Evolutionary conservation across 1,284 basidiomycete genomes (phyloP).

Genomic region (Xerocomus amazonicus): DNA sequence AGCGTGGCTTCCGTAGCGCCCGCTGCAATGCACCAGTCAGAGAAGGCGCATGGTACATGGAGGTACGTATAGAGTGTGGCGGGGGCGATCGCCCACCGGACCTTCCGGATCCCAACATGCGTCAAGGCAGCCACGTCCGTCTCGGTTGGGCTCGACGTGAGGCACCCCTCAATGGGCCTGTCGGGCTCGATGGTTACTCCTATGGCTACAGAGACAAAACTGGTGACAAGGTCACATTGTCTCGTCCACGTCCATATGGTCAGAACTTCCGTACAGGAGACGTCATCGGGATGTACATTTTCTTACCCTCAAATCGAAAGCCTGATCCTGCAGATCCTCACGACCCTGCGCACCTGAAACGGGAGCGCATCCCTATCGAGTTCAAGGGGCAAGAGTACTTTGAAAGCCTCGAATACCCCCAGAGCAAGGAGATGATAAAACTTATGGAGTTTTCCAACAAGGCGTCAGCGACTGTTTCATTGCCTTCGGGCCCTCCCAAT

Average conservation of each 20-base stretch:
- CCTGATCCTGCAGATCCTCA: conserved; percentile 55
- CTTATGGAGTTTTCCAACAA: conserved; percentile 73
- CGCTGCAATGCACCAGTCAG: conserved; percentile 87
- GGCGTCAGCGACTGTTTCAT: conserved; percentile 50
- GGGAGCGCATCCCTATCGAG: conserved; percentile 89
- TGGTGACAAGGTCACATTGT: conserved; percentile 87
- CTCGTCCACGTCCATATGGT: conserved; percentile 78
- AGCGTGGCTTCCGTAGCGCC: conserved; percentile 88
- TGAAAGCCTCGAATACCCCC: conserved; percentile 88
- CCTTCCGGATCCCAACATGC: conserved; percentile 41
- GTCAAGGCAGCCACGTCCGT: conserved; percentile 80
- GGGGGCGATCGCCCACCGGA: conserved; percentile 55
- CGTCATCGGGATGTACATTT: conserved; percentile 91
- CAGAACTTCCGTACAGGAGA: conserved; percentile 77
- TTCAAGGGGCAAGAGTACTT: conserved; percentile 97
- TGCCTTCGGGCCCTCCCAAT: conserved; percentile 49
- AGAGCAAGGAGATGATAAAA: conserved; percentile 91
- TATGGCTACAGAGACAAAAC: conserved; percentile 90
- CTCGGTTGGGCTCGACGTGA: conserved; percentile 92
- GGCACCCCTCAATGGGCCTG: conserved; percentile 88
- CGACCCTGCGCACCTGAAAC: conserved; percentile 75
- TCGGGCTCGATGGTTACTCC: conserved; percentile 90
- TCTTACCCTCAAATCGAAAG: conserved; percentile 66
- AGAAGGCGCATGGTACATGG: conserved; percentile 94
- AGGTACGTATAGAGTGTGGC: conserved; percentile 78